Base-by-base conservation (phyloP, 139 green algal genomes). In the Picochlorum sp. region DNA sequence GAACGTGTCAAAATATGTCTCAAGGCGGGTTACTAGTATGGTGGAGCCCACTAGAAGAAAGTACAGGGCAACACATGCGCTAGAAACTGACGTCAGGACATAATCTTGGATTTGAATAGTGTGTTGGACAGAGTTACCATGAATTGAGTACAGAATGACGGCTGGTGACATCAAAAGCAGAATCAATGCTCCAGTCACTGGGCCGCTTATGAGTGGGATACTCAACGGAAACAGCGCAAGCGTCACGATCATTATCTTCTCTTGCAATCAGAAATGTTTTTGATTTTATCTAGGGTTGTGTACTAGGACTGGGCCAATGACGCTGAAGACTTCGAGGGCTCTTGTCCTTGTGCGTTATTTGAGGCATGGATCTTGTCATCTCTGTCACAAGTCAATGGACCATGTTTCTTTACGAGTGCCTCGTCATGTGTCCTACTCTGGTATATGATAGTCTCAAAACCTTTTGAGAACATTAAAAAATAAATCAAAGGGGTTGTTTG, bases 1-100 rank as follows among this genome's bases (percentile, higher is more conserved):
- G 6, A 70, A 54, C 3, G 34, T 54, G n/a, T 14, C 32, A 26
- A 72, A 76, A 50, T 47, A 76, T 1, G 47, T 45, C 57, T 76
- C 70, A 10, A 76, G 14, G 20, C 69, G 62, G 26, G 6, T 30
- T 32, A 23, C 72, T 13, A 49, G 38, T 8, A 24, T 72, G 44
- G 58, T 68, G 47, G 21, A 60, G 6, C 62, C 3, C 9, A 68
- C 20, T 13, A 76, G 3, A 7, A 38, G n/a, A 23, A 72, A 34
- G 23, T 57, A 76, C 8, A 57, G 10, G 8, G 4, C 20, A n/a
- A 72, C 56, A 13, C 52, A 34, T 23, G 13, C 20, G 3, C 13
- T 58, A 3, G 47, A 18, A 18, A 72, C n/a, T n/a, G 56, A 47
- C 18, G 37, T 32, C 2, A 20, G 10, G 26, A 26, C 13, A 5